Evolutionary conservation across 176 grass and related monocot genomes (phyloP).

Genomic region (Stipa capillata): DNA sequence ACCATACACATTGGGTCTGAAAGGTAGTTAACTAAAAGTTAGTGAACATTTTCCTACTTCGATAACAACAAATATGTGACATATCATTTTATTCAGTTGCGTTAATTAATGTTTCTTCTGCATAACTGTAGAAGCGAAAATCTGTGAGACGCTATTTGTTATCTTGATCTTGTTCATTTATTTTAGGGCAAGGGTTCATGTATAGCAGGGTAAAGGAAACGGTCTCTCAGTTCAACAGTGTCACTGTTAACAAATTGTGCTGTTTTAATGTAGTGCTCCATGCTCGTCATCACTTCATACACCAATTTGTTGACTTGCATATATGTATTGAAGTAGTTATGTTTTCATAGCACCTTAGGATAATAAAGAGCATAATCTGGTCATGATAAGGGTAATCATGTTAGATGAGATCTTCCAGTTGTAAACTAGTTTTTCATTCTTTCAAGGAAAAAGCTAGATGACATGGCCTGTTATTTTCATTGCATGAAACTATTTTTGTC

Average conservation of each 20-base stretch:
- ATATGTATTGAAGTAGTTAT: neutral
- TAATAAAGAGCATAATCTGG: neutral
- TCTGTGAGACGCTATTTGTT: neutral
- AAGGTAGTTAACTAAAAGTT: slow-evolving; percentile 48
- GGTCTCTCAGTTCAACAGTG: neutral
- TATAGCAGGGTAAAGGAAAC: neutral
- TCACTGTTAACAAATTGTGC: neutral
- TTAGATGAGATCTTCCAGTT: neutral
- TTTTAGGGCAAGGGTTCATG: too few relatives aligned
- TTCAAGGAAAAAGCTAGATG: neutral
- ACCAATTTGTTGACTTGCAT: neutral
- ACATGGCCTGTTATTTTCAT: neutral
- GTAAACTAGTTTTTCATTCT: slow-evolving; percentile 9
- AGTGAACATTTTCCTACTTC: neutral
- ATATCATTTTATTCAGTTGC: neutral
- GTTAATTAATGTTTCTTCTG: slow-evolving; percentile 8
- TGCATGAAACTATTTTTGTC: neutral
- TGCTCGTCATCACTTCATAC: neutral
- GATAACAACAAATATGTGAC: neutral
- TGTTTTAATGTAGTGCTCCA: neutral
- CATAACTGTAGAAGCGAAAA: neutral
- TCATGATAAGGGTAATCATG: neutral
- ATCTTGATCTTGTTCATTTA: neutral
- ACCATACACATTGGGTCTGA: slow-evolving; percentile 97
- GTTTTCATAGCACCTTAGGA: neutral